Evolutionary conservation across 2,329 filamentous ascomycete species (phyloP).

Genomic region (Talaromyces sp.): DNA sequence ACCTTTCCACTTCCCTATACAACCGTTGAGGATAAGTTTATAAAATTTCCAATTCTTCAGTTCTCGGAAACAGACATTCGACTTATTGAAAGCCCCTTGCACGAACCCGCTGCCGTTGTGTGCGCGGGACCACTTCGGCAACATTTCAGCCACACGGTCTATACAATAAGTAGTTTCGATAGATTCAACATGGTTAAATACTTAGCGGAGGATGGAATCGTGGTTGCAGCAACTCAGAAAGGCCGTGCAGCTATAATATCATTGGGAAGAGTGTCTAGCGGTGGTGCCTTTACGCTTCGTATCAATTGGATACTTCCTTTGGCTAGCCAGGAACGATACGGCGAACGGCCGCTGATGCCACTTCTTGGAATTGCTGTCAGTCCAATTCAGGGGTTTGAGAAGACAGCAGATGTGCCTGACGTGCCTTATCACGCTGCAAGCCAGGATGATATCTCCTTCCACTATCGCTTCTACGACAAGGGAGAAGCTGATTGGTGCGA

Average conservation of each 20-base stretch:
- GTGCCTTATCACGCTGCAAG: constrained; percentile 22
- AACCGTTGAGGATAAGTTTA: neutral
- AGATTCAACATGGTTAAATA: constrained; percentile 55
- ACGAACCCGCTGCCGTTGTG: constrained; percentile 25
- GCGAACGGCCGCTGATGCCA: constrained; percentile 38
- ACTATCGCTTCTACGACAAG: constrained; percentile 14
- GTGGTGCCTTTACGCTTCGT: constrained; percentile 42
- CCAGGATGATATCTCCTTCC: constrained; percentile 15
- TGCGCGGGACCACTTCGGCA: constrained; percentile 7
- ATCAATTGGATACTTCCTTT: constrained; percentile 54
- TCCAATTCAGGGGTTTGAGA: constrained; percentile 50
- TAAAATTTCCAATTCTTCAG: constrained; percentile 35
- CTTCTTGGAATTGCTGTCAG: constrained; percentile 53
- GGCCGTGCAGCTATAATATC: constrained; percentile 52
- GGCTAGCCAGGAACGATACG: constrained; percentile 41
- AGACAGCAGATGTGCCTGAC: constrained; percentile 27
- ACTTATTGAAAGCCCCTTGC: constrained; percentile 29
- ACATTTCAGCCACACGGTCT: neutral
- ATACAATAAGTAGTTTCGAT: constrained; percentile 26
- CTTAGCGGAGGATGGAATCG: constrained; percentile 54
- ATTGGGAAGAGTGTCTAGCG: constrained; percentile 38
- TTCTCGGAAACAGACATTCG: constrained; percentile 37
- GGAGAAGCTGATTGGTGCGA: constrained; percentile 1
- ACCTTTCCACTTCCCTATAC: neutral
- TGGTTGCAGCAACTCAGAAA: constrained; percentile 53